Conservation (phyloP, 495 filamentous ascomycete genomes). For the Penicillium goetzii region DNA sequence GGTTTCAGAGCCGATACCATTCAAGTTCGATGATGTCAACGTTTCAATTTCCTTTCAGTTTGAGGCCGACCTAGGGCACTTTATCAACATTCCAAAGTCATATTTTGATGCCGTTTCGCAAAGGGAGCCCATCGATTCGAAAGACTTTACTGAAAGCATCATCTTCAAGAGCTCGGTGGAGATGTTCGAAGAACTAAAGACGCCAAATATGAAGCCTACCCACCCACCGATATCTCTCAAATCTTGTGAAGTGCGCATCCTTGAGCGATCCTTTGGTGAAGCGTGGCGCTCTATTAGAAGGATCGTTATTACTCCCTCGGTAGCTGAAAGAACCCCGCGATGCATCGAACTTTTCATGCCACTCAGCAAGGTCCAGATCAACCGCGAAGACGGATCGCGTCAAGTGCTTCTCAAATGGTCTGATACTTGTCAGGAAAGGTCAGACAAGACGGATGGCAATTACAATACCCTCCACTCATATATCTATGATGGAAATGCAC, state of each 20-base stretch:
- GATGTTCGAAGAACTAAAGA: not conserved
- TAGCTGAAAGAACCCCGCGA: not conserved
- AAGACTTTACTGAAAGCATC: not conserved
- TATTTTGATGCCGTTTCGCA: slow-evolving; percentile 1
- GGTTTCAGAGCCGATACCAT: not conserved
- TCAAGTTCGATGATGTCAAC: not conserved
- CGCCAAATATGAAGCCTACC: not conserved
- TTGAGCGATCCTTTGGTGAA: slow-evolving; percentile 2
- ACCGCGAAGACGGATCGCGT: not conserved
- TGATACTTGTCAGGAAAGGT: not conserved
- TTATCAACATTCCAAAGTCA: not conserved
- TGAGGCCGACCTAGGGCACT: not conserved
- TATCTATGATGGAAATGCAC: not conserved
- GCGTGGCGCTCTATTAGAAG: not conserved
- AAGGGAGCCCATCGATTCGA: not conserved
- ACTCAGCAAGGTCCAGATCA: not conserved
- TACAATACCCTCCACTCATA: not conserved
- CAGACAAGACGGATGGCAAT: slow-evolving; percentile 1
- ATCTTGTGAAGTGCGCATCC: not conserved
- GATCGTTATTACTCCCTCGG: not conserved
- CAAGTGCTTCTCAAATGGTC: not conserved
- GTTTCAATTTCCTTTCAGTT: not conserved
- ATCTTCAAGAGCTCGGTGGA: slow-evolving; percentile 3
- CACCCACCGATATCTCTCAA: not conserved
- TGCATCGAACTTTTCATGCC: slow-evolving; percentile 4